Conservation (phyloP, 768 basidiomycete species). For the Termitomyces sp. region DNA sequence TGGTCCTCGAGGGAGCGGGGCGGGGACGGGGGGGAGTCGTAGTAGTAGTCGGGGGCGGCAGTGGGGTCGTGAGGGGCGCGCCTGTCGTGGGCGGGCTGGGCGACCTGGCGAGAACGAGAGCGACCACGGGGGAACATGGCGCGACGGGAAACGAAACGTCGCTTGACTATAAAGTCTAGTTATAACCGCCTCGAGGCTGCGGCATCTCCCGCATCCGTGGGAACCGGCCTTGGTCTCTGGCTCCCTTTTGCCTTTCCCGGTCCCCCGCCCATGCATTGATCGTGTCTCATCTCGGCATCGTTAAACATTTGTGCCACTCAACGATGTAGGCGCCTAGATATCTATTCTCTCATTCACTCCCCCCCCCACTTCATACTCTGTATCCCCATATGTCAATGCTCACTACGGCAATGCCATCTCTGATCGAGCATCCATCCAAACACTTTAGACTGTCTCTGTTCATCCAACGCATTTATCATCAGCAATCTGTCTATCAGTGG, state of each 20-base stretch:
- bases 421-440: background rate
- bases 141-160: slow-evolving; percentile 2
- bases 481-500: background rate
- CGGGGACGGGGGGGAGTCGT: slow-evolving; percentile 38
- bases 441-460: background rate
- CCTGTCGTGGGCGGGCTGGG: slow-evolving; percentile 35
- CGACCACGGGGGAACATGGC: slow-evolving; percentile 17
- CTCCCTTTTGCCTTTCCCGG: background rate
- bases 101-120: slow-evolving; percentile 28
- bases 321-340: background rate
- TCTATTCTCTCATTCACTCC: background rate
- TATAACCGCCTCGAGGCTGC: slow-evolving; percentile 15
- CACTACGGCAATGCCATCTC: background rate
- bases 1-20: slow-evolving; percentile 54
- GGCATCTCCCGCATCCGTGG: background rate
- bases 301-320: background rate
- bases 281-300: background rate
- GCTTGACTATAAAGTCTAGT: slow-evolving; percentile 10
- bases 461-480: background rate
- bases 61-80: slow-evolving; percentile 37
- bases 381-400: background rate
- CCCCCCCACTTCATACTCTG: background rate
- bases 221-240: background rate
- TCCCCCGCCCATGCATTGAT: background rate
- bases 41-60: slow-evolving; percentile 30